Base-by-base conservation (phyloP, 228 moss, liverwort and hornwort genomes). In the Sphagnum fallax region DNA sequence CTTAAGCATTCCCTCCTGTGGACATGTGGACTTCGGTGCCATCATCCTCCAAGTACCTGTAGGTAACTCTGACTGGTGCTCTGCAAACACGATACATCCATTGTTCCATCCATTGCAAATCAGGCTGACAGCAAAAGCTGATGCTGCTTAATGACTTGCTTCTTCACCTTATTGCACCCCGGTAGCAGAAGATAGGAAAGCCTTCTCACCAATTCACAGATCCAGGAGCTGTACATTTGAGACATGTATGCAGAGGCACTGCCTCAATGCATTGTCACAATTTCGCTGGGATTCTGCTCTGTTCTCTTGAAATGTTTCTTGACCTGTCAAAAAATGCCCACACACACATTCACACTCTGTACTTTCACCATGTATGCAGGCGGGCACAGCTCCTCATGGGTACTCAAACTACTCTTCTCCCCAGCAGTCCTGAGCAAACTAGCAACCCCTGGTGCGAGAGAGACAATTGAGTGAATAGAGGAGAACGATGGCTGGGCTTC, bases 251-350 rank as follows among this genome's bases (percentile, higher is more conserved):
- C 73, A 93, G 48, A 50, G 97, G 97, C 32, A 32, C 32, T 73
- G 93, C 76, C 72, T 97, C n/a, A n/a, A n/a, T n/a, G 93, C 91
- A 93, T 90, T 47, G 85, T 88, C 67, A 97, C 88, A 52, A 97
- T 97, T 32, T 93, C 97, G 16, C 97, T 85, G 10, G 86, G 89
- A 70, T 73, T 81, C 6, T 75, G 72, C 5, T 80, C 86, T 61
- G 71, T 79, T 57, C 63, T 72, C 68, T 65, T 81, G 10, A 89
- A 70, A 53, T 83, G 83, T 71, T 89, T 83, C 72, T 86, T 89
- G 50, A 86, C 70, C 84, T 84, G 72, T 75, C 61, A 62, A 52
- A 5, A 53, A 61, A 15, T 32, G 49, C 32, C 32, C 32, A 32
- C 32, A 1, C 32, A 32, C 32, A 0, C 32, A 32, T 32, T 32